Evolutionary conservation across 106 monocot species (phyloP), one percentile per base, ranked within the genome.

Genomic region (Gastrodia elata): DNA sequence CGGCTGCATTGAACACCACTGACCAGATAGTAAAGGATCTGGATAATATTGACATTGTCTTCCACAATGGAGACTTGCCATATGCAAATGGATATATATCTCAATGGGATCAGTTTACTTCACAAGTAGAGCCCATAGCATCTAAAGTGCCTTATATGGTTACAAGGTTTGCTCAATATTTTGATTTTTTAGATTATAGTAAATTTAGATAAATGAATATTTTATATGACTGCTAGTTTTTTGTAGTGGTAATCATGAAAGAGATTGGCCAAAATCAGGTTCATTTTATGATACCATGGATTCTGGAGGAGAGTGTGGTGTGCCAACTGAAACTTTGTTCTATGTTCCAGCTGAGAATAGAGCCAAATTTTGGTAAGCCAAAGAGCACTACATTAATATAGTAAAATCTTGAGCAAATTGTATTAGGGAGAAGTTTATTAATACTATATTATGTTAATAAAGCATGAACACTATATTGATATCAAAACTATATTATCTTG

Each of bases 241-340:
- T n/a, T 88, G 22, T 82, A 96, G 96, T 64, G 96, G 96, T 22
- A 96, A 96, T 75, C 96, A 96, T 77, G 96, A 96, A 73, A 68
- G 96, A 25, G 96, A 96, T 77, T 96, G 89, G 89, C 96, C 96
- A 32, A 86, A 82, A 46, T 78, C 89, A 34, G 92, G 96, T 73
- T 96, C 96, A 38, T 96, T 96, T 80, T 96, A 96, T 64, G 80
- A 68, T 22, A 90, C 80, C 57, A 57, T 71, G 26, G 96, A 95
- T 78, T 96, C 96, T 18, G 95, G 95, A 75, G 95, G 95, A 25
- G 95, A 95, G 84, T 95, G 95, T 74, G 95, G 95, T 38, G 95
- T 95, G 38, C 44, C 79, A 43, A 87, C 89, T 22, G 77, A 89
- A 71, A 92, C 83, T 20, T 89, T 87, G 92, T 95, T 95, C 61